phyloP scores from a whole-genome alignment of 1,284 basidiomycete genomes.

The Moesziomyces sp. region DNA sequence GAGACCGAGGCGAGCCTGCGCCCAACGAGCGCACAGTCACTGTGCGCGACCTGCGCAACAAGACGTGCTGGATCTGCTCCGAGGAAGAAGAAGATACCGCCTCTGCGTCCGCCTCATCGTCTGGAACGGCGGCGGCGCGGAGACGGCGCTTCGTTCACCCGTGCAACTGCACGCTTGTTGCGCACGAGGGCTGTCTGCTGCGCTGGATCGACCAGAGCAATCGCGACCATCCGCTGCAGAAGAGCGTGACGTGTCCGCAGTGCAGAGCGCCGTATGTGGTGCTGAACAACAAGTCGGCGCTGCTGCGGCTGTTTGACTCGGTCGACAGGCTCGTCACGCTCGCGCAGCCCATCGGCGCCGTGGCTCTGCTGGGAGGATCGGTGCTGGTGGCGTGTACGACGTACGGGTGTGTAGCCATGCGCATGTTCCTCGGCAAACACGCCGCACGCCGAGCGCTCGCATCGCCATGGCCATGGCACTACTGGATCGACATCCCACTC shows the following conservation, averaged over 20 bases:
- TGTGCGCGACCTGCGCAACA: slow-evolving; percentile 50
- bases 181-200: slow-evolving; percentile 57
- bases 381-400: slow-evolving; percentile 47
- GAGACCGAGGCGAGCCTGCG: slow-evolving; percentile 5
- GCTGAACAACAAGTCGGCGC: slow-evolving; percentile 40
- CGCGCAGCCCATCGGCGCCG: slow-evolving; percentile 36
- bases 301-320: slow-evolving; percentile 42
- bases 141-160: slow-evolving; percentile 53
- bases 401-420: slow-evolving; percentile 55
- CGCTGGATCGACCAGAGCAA: slow-evolving; percentile 55
- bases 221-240: slow-evolving; percentile 30
- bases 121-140: background rate
- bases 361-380: slow-evolving; percentile 27
- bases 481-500: slow-evolving; percentile 63
- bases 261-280: slow-evolving; percentile 54
- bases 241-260: slow-evolving; percentile 51
- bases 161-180: slow-evolving; percentile 62
- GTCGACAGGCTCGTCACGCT: slow-evolving; percentile 34
- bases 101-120: background rate
- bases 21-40: slow-evolving; percentile 42
- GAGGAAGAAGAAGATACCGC: slow-evolving; percentile 51
- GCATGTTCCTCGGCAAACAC: slow-evolving; percentile 50
- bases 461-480: slow-evolving; percentile 59
- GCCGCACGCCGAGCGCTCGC: slow-evolving; percentile 40
- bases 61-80: slow-evolving; percentile 60